Conservation (phyloP, 2,329 filamentous ascomycete genomes). For the Cadophora gregata region DNA sequence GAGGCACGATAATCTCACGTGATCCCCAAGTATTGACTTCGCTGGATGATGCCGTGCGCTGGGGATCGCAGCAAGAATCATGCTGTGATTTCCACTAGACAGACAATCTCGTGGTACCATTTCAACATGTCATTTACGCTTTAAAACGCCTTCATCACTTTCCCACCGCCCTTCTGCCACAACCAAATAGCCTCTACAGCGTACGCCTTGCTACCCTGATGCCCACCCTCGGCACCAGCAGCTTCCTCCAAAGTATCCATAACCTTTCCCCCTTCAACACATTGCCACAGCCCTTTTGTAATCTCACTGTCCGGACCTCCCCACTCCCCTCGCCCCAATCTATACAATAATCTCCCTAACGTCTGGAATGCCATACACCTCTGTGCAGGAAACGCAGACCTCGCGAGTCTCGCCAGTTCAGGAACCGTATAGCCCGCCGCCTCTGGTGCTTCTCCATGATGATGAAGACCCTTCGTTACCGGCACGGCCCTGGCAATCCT, state of each 20-base stretch:
- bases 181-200: constrained; percentile 91
- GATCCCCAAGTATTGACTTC: no score
- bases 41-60: no score
- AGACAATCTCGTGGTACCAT: constrained; percentile 1
- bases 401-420: constrained; percentile 80
- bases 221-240: constrained; percentile 68
- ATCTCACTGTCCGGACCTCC: constrained; percentile 71
- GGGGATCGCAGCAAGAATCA: background rate
- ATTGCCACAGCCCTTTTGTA: constrained; percentile 82
- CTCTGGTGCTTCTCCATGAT: constrained; percentile 91
- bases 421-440: constrained; percentile 92
- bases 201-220: constrained; percentile 82
- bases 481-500: constrained; percentile 76
- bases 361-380: constrained; percentile 92
- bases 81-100: background rate
- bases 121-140: constrained; percentile 9
- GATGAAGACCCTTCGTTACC: constrained; percentile 81
- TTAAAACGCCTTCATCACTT: constrained; percentile 41
- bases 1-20: no score
- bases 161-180: constrained; percentile 52
- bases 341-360: constrained; percentile 81
- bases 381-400: constrained; percentile 84
- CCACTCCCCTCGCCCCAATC: constrained; percentile 76
- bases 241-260: constrained; percentile 80
- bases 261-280: constrained; percentile 77